Base-by-base conservation (phyloP, 768 basidiomycete species). In the Russula compacta region DNA sequence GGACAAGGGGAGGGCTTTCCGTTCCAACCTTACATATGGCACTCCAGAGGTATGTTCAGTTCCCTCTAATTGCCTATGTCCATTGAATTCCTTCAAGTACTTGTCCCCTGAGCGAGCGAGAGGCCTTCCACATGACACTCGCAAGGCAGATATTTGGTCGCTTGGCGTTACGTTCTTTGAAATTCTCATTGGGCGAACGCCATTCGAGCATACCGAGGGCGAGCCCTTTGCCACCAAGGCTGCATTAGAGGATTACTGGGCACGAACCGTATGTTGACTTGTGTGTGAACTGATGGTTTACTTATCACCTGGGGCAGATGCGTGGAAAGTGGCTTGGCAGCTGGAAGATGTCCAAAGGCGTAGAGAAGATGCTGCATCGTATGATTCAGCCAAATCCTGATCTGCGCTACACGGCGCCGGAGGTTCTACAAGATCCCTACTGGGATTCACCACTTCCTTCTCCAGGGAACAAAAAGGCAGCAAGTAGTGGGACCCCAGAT, bases 131-230 rank as follows among this genome's bases (percentile, higher is more conserved):
- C 95, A 99, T 67, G 95, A 99, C 70, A 98, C 95, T 50, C 86
- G 95, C 48, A 89, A 93, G 73, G 87, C 89, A 0, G 95, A 89
- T 64, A 76, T 92, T 48, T 91, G 87, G 86, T 84, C 88, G n/a
- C 83, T 90, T 3, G 87, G 87, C 50, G 77, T 95, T 32, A 92
- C 95, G 0, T 89, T 98, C 71, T 99, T 97, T 71, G 95, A 99
- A 72, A 89, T 99, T 63, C 81, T 98, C 36, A 77, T 86, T 24
- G 95, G 95, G 1, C 81, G 95, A 10, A 98, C 95, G 2, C 94
- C 95, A 2, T 98, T 98, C 69, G 89, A 94, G 71, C 70, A 87
- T 64, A 80, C 82, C 43, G 89, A 91, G 65, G 83, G 84, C 7
- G 90, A 95, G 68, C 80, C 86, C 61, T 87, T 94, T 65, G 74